Base-by-base conservation (phyloP, 305 asterid species). In the Striga hermonthica region DNA sequence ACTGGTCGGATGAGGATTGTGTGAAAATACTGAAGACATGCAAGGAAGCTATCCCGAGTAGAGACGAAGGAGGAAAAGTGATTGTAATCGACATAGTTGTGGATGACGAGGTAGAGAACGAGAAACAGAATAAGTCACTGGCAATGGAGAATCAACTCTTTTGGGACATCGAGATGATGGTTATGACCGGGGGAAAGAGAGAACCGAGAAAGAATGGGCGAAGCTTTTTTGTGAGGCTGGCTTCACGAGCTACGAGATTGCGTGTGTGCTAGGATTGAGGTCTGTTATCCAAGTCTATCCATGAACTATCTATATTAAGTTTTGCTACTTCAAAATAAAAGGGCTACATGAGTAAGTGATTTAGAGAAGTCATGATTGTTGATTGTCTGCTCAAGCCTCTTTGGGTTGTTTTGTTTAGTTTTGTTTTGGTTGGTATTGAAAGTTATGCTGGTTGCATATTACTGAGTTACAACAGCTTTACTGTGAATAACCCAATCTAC, bases 181-280 rank as follows among this genome's bases (percentile, higher is more conserved):
- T 53, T 62, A 1, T 55, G 6, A 9, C 40, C 0, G 13, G 35
- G 0, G 84, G 80, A 56, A 40, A 68, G 79, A 78, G 14, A 78
- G 85, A 73, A 44, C 13, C 36, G 80, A 76, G 64, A 54, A 43
- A 58, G 86, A 74, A 1, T 78, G 80, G 81, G 69, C 67, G n/a
- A 68, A 52, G 9, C 54, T 76, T 4, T 74, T 80, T 53, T 7
- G 0, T 7, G 72, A 68, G 5, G 56, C 67, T n/a, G 67, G 73
- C 4, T 68, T 60, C 43, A 50, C 40, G 1, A 3, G 53, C 38
- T 69, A 69, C 48, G 35, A 60, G 5, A 69, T 69, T 28, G 34
- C 34, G 14, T 22, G 55, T 12, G 10, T 55, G 1, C 16, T 69
- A 1, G 73, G 67, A 1, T 28, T 60, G 47, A 69, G 67, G 10